Base-by-base conservation (phyloP, 2,329 filamentous ascomycete species). In the Drechslerella dactyloides region DNA sequence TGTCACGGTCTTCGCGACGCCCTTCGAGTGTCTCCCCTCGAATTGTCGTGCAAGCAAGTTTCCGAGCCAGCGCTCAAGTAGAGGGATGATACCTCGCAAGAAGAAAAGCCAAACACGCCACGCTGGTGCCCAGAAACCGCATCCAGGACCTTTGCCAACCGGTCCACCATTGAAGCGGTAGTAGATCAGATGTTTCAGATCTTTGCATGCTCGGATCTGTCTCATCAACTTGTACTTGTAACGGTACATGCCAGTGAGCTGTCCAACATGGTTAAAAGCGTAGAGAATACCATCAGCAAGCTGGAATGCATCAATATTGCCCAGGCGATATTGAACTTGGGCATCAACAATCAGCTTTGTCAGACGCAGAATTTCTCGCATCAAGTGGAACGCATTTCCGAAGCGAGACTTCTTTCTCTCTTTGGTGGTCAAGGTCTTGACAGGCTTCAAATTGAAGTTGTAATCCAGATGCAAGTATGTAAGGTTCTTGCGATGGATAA, bases 141-240 rank as follows among this genome's bases (percentile, higher is more conserved):
- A 99, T 24, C 94, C 94, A 75, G 96, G 94, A 44, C 94, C 94
- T 80, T 99, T 99, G 7, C 94, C 94, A 19, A 99, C 96, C 10
- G 93, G 90, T 0, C 93, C 94, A 69, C 92, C 93, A 80, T 99
- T 99, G 83, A 99, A 99, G 55, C 93, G 90, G 80, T 97, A 97
- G 82, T 99, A 99, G 75, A 99, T 97, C 73, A 99, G 82, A 85
- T 99, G 94, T 85, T 99, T 99, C 78, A 99, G 80, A 81, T 99
- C 94, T 81, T 99, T 99, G 84, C 94, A 99, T 0, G 94, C 96
- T 76, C 94, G 91, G 77, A 99, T 99, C 81, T 99, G 94, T 80
- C 99, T 94, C 94, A 99, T 99, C 64, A 99, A 85, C 84, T 99
- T 99, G 84, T 99, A 99, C 84, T 99, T 99, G 85, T 99, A 99